Percentiles rank a stretch among this genome's conserved stretches.
Conservation (phyloP, 2,329 filamentous ascomycete species). For the Juglanconis juglandina region DNA sequence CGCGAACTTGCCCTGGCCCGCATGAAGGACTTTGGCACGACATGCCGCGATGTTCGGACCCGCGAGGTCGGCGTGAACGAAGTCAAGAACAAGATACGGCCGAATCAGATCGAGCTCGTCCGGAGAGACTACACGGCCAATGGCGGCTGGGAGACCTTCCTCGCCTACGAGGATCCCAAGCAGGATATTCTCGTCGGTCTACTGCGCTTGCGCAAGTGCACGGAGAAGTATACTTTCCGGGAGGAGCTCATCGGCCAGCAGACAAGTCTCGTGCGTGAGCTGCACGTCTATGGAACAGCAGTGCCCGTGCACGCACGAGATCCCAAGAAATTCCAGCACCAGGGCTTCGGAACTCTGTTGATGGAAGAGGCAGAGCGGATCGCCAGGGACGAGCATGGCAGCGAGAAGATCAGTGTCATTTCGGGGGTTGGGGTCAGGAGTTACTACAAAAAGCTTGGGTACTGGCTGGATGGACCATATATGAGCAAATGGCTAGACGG, state of each 20-base stretch:
- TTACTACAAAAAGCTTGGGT: constrained; percentile 91
- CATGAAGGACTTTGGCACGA: constrained; percentile 99
- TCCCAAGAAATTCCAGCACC: constrained; percentile 95
- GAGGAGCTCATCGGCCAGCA: constrained; percentile 81
- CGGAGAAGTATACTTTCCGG: constrained; percentile 85
- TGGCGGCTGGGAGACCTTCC: constrained; percentile 96
- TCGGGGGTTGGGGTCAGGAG: constrained; percentile 95
- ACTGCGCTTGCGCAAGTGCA: constrained; percentile 85
- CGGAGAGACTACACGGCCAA: constrained; percentile 93
- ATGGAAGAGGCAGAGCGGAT: constrained; percentile 99
- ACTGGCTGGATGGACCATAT: constrained; percentile 89
- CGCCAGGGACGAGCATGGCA: constrained; percentile 89
- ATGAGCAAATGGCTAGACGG: constrained; percentile 66
- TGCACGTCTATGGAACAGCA: constrained; percentile 95
- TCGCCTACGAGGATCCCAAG: constrained; percentile 97
- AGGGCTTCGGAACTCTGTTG: constrained; percentile 89
- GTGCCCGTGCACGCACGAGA: constrained; percentile 97
- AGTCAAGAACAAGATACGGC: constrained; percentile 97
- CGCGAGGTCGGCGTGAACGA: constrained; percentile 98
- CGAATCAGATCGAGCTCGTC: constrained; percentile 92
- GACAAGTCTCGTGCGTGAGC: constrained; percentile 85
- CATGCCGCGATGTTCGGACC: constrained; percentile 92
- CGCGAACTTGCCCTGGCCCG: constrained; percentile 89
- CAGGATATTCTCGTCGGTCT: constrained; percentile 96
- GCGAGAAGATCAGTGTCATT: constrained; percentile 91